Base-by-base conservation (phyloP, 2,329 filamentous ascomycete species). In the Beauveria scarabaeidicola region DNA sequence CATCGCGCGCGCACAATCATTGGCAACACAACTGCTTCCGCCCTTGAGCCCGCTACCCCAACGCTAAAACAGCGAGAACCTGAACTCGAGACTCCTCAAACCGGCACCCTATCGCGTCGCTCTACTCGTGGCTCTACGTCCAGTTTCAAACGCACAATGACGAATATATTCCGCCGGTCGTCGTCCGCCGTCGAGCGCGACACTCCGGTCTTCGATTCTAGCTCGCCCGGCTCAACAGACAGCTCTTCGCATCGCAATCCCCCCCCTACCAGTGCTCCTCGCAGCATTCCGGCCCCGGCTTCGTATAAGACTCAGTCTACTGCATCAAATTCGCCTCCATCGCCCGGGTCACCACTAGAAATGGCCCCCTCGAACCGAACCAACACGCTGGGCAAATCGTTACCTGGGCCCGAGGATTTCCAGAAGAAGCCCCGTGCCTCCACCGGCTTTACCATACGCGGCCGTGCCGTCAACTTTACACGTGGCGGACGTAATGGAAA, bases 251-350 rank as follows among this genome's bases (percentile, higher is more conserved):
- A 69, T 40, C 64, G 70, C 53, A 69, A 70, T 56, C 62, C 62
- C 53, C 62, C 67, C 11, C 71, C 70, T 72, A 76, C 64, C 74
- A 75, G 54, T 77, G 78, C 50, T 36, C 55, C 60, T 23, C 60
- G 60, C 21, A 50, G 51, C 27, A 61, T 61, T n/a, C 59, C 59
- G 27, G 55, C 47, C 5, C 27, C 55, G 25, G 38, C 36, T n/a
- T 74, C 75, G 19, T 72, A 71, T 44, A 77, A 75, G 13, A 78
- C 75, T 21, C 77, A 76, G 54, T 78, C 78, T n/a, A 78, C 75
- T 62, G 77, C 78, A 51, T 78, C 78, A 19, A 78, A 75, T 63
- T 77, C 78, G 8, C 79, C 80, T 5, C 78, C 79, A 2, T 82
- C 80, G 21, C 81, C 80, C 6, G 71, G 71, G 48, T 77, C 76